These are phyloP conservation scores for Stenocarpella maydis DNA, from an alignment of 2,329 filamentous ascomycete species.

Conservation along the genomic window DNA sequence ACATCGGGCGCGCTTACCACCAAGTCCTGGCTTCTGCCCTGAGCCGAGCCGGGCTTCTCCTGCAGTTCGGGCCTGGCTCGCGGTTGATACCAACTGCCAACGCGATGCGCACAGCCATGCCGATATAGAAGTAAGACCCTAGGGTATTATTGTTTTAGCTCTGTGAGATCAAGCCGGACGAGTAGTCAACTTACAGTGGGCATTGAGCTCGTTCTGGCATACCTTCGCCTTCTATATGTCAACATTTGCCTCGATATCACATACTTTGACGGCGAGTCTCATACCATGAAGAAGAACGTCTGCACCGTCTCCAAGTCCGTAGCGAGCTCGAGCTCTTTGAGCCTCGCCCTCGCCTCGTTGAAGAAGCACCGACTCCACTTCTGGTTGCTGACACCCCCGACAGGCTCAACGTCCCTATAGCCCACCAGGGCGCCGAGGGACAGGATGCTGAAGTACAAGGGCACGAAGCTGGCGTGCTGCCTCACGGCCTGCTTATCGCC, in stretches of 20 bases:
- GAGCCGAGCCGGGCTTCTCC: conserved; percentile 45
- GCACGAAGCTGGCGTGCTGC: conserved; percentile 50
- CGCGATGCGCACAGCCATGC: conserved; percentile 55
- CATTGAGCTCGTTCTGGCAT: conserved; percentile 58
- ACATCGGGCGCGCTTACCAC: conserved; percentile 41
- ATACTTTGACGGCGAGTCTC: no score
- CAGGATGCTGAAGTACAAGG: conserved; percentile 55
- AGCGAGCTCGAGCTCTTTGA: conserved; percentile 51
- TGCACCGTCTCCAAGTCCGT: conserved; percentile 58
- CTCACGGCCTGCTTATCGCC: conserved; percentile 37
- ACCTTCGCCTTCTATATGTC: conserved; percentile 47
- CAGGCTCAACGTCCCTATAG: conserved; percentile 51
- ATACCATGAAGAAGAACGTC: conserved; percentile 52
- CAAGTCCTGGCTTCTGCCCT: conserved; percentile 53
- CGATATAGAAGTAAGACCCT: conserved; percentile 56
- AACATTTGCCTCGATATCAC: no score
- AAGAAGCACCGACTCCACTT: conserved; percentile 58
- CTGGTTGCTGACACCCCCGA: conserved; percentile 53
- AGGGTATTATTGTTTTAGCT: no score
- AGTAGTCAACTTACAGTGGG: conserved; percentile 43
- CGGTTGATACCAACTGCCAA: conserved; percentile 58
- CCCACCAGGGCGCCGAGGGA: conserved; percentile 56
- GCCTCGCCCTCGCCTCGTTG: conserved; percentile 48
- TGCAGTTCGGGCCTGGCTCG: conserved; percentile 44
- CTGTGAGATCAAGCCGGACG: no score